Base-by-base conservation (phyloP, 306 rosid species). In the Prosopis cineraria region DNA sequence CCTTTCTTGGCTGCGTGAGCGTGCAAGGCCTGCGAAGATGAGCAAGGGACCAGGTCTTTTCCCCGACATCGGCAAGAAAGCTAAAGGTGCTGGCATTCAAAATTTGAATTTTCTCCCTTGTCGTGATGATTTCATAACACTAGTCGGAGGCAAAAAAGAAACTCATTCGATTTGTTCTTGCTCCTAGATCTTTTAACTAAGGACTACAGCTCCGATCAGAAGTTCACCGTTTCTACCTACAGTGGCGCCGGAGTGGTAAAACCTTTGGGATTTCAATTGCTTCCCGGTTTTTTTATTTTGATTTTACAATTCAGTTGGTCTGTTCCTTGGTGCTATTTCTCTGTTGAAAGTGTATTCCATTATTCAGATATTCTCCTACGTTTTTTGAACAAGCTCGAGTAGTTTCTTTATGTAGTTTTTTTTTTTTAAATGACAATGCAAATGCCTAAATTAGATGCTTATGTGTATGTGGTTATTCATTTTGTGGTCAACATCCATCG, bases 31-130 rank as follows among this genome's bases (percentile, higher is more conserved):
- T 47, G 80, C 78, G 62, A 92, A 77, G 72, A 94, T 94, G 98
- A 84, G 86, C 91, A 94, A 88, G 77, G 98, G 97, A 81, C 97
- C 97, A 0, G 96, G 90, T 34, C 92, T 92, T 40, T 94, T 90
- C 89, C 27, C 92, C 72, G 97, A 94, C 60, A 92, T 92, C 86
- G 97, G 97, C 89, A 94, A 92, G 83, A 89, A 84, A 72, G 88
- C 97, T 85, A 92, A 81, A 87, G 98, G 98, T 94, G 65, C 77
- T 5, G 29, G n/a, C 72, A 25, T 69, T 56, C 29, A 14, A 22
- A 30, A 14, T 12, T 10, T 22, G 6, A 25, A 67, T 17, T 45
- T 9, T n/a, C 63, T 66, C 72, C 56, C 45, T 39, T 59, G 0
- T 14, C 55, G 53, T 72, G 60, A 24, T 40, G 30, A 64, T 80